phyloP scores from a whole-genome alignment of 2,329 filamentous ascomycete genomes.

The Lachnellula cervina region DNA sequence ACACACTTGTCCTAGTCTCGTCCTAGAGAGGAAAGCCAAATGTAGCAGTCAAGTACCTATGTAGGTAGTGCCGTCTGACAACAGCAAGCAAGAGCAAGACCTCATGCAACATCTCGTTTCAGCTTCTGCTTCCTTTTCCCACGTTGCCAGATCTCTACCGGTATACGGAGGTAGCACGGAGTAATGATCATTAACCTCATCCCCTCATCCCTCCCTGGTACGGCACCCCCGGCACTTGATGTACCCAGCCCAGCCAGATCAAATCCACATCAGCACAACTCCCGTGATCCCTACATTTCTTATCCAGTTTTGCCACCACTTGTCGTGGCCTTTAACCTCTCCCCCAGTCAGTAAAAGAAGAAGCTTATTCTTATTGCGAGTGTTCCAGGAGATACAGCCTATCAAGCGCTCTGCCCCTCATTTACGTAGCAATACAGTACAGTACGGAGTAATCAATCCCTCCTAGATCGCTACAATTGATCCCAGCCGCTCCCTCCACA shows the following conservation, averaged over 20 bases:
- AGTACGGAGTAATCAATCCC: conserved; percentile 7
- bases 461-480: neutral
- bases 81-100: neutral
- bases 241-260: neutral
- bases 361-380: neutral
- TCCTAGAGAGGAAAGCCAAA: neutral
- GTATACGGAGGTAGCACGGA: neutral
- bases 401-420: conserved; percentile 5
- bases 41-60: neutral
- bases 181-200: neutral
- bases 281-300: neutral
- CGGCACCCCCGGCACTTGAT: too few species aligned
- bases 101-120: conserved; percentile 4
- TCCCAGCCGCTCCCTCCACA: conserved; percentile 4
- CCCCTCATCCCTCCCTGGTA: neutral
- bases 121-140: conserved; percentile 1
- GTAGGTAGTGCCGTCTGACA: neutral
- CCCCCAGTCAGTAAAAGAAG: neutral
- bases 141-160: conserved; percentile 1
- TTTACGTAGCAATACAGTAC: neutral
- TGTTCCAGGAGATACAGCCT: neutral
- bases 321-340: neutral
- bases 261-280: neutral
- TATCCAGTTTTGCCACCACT: conserved; percentile 6
- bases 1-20: neutral